A percentile compares a stretch with the other conserved stretches of the same genome.
phyloP scores from a whole-genome alignment of 768 basidiomycete species.

The Leccinum variicolor region DNA sequence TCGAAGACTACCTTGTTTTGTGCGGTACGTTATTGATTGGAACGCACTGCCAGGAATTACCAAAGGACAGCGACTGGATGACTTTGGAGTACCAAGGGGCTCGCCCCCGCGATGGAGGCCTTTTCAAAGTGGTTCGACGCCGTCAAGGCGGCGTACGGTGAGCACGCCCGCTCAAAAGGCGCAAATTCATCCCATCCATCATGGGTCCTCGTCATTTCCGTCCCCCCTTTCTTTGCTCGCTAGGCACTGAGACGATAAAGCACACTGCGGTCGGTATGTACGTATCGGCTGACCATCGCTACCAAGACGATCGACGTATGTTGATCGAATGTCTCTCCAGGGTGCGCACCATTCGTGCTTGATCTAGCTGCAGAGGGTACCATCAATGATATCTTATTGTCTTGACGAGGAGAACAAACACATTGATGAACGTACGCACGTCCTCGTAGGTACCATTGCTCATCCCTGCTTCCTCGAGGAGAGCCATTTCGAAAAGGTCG shows the following conservation, averaged over 20 bases:
- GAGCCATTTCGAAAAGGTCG: slow-evolving; percentile 47
- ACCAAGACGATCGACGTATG: neutral
- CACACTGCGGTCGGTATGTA: slow-evolving; percentile 43
- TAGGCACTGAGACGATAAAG: slow-evolving; percentile 32
- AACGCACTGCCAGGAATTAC: slow-evolving; percentile 37
- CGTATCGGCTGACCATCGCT: slow-evolving; percentile 1
- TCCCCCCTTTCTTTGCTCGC: neutral
- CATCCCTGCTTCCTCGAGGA: slow-evolving; percentile 53
- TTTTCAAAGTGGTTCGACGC: slow-evolving; percentile 50
- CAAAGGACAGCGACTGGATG: slow-evolving; percentile 25
- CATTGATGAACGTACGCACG: neutral
- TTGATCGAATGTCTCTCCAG: slow-evolving; percentile 21
- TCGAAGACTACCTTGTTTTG: no score
- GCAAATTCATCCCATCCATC: neutral
- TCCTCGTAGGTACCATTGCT: slow-evolving; percentile 41
- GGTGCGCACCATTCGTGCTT: slow-evolving; percentile 49
- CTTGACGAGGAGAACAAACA: neutral
- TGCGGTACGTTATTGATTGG: no score
- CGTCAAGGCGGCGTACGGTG: slow-evolving; percentile 49
- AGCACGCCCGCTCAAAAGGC: neutral
- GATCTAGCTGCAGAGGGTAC: slow-evolving; percentile 41
- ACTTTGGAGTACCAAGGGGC: slow-evolving; percentile 37
- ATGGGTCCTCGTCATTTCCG: neutral
- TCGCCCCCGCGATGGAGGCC: slow-evolving; percentile 33
- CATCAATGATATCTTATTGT: slow-evolving; percentile 14